These are phyloP conservation scores for Penicillium arizonense DNA, from an alignment of 495 filamentous ascomycete genomes.

Conservation along the genomic window DNA sequence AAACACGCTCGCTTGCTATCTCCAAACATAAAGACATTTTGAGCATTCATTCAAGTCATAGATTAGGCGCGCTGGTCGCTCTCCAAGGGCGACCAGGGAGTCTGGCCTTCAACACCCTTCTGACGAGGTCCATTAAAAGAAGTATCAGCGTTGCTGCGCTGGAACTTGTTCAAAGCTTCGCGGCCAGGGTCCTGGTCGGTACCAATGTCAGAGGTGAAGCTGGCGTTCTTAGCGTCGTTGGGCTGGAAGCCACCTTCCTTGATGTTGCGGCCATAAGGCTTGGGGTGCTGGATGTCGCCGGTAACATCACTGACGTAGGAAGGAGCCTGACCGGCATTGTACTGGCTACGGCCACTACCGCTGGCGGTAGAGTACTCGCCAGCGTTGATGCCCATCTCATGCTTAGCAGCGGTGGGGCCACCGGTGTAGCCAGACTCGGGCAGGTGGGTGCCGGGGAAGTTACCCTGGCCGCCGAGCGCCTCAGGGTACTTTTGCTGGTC, in stretches of 20 bases:
- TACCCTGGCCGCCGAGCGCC: conserved; percentile 46
- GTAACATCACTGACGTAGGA: conserved; percentile 43
- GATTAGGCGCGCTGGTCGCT: conserved; percentile 42
- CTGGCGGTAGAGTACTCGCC: conserved; percentile 22
- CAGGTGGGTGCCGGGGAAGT: conserved; percentile 47
- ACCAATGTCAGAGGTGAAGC: conserved; percentile 60
- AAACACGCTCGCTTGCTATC: conserved; percentile 18
- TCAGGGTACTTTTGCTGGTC: conserved; percentile 49
- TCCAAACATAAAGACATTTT: conserved; percentile 5
- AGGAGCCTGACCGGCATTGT: conserved; percentile 37
- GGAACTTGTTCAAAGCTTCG: conserved; percentile 47
- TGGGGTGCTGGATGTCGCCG: conserved; percentile 29
- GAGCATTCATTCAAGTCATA: background rate
- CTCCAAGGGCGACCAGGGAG: conserved; percentile 42
- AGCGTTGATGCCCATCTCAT: conserved; percentile 28
- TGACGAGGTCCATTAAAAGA: conserved; percentile 41
- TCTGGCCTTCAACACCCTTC: conserved; percentile 37
- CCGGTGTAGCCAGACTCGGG: conserved; percentile 40
- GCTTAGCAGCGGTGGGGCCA: conserved; percentile 41
- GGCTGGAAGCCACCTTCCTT: conserved; percentile 54
- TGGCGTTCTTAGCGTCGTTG: conserved; percentile 51
- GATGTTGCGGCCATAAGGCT: conserved; percentile 57
- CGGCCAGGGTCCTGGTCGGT: conserved; percentile 61
- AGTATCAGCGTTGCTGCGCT: conserved; percentile 38
- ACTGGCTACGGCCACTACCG: conserved; percentile 31